phyloP scores from a whole-genome alignment of 352 stramenopile species.

The Blastocystis sp. region DNA sequence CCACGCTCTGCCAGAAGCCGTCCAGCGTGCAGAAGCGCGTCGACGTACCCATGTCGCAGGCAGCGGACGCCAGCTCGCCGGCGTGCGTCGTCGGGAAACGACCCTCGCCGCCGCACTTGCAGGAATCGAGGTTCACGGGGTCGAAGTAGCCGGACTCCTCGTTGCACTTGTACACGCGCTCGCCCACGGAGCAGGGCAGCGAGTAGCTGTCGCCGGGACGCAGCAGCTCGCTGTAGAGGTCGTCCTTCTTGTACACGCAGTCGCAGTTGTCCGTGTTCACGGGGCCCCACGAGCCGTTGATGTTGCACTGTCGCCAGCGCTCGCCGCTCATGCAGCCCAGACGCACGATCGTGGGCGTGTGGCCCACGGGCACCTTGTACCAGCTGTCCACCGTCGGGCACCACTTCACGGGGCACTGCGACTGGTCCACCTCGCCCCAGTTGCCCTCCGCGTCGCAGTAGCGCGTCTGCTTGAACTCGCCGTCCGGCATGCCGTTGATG shows the following conservation, averaged over 20 bases:
- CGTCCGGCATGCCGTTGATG: conserved; percentile 27
- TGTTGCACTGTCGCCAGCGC: conserved; percentile 35
- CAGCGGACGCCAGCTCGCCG: neutral
- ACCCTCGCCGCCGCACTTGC: conserved; percentile 32
- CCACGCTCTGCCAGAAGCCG: conserved; percentile 43
- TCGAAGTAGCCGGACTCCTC: conserved; percentile 59
- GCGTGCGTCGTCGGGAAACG: conserved; percentile 15
- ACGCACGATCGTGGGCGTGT: conserved; percentile 9
- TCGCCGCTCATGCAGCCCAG: conserved; percentile 60
- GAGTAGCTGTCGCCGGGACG: conserved; percentile 44
- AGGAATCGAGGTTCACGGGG: conserved; percentile 19
- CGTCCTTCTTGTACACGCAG: conserved; percentile 25
- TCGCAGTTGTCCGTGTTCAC: conserved; percentile 45
- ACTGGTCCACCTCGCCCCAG: conserved; percentile 55
- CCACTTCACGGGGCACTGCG: conserved; percentile 52
- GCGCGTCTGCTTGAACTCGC: conserved; percentile 1
- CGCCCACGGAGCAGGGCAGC: conserved; percentile 29
- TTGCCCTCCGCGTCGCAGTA: conserved; percentile 29
- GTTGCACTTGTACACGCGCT: conserved; percentile 59
- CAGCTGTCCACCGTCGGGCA: conserved; percentile 27
- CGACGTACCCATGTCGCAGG: conserved; percentile 18
- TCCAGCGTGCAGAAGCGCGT: conserved; percentile 53
- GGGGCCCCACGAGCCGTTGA: conserved; percentile 57
- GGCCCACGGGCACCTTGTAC: conserved; percentile 66
- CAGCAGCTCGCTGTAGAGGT: neutral